Conservation (phyloP, 129 eudicot species). For the Tagetes erecta region DNA sequence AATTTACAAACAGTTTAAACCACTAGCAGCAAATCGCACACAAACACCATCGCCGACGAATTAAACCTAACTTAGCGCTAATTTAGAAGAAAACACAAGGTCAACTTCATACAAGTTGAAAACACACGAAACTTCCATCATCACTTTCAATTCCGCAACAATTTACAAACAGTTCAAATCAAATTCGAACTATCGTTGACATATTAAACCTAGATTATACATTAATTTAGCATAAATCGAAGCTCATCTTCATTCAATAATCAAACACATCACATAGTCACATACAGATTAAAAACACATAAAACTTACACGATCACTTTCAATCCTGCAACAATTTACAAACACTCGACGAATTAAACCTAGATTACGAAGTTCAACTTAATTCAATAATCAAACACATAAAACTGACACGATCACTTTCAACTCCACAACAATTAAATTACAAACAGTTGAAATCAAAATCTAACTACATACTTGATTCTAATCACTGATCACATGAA, state of each 20-base stretch:
- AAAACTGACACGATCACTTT: background rate
- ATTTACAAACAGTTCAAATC: background rate
- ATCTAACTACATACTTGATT: too few relatives aligned
- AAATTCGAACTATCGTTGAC: too few relatives aligned
- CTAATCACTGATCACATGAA: background rate
- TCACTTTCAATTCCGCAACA: background rate
- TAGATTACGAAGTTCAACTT: constrained; percentile 11
- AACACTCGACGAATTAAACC: background rate
- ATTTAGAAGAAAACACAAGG: background rate
- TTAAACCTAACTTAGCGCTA: background rate
- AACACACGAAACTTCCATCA: background rate
- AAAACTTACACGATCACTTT: background rate
- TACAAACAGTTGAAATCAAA: background rate
- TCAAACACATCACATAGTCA: background rate
- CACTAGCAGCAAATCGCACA: constrained; percentile 5
- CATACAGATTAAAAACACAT: background rate
- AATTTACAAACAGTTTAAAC: background rate
- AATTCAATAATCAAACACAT: background rate
- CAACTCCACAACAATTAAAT: background rate
- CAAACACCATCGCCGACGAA: background rate
- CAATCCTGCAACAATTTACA: background rate
- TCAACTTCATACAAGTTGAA: constrained; percentile 14
- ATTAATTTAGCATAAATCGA: background rate
- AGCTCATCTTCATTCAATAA: constrained; percentile 11
- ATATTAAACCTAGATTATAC: background rate